Evolutionary conservation across 2,329 filamentous ascomycete genomes (phyloP), one percentile per base, ranked within the genome.

Genomic region (Fusarium sp.): DNA sequence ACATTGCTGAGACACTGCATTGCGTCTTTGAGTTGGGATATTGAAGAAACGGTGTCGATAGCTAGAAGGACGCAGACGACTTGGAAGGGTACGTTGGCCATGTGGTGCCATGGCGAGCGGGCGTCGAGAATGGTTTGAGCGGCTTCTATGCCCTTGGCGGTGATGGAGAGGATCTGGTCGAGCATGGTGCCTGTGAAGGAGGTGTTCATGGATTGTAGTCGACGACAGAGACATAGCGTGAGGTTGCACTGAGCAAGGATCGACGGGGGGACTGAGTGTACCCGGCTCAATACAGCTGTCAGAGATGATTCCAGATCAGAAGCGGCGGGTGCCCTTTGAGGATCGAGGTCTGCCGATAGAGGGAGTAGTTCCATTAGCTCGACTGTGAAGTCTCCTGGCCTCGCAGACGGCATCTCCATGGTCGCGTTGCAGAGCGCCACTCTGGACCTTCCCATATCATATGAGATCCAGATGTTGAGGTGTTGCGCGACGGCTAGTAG

Each of bases 71-170:
- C 83, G 68, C 89, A 90, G 33, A 90, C 84, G 0, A 89, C 85
- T 63, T 90, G 89, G 69, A 91, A 91, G 0, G 89, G 89, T 0
- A 90, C 87, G 58, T 91, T 90, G 32, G 87, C 88, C 54, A 89
- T 85, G 66, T 91, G 89, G 73, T 90, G 89, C 89, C 89, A 91
- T 0, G 89, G 88, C 4, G 83, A 82, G 14, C 82, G 81, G 11
- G 80, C 79, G 3, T 83, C 81, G 1, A 87, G 80, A 76, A 90
- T 85, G 7, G 78, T 79, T 7, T 84, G 82, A 0, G 88, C 87
- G 0, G 87, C 86, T 25, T 82, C 80, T 11, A 90, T 83, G 0
- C 85, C 87, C 25, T 79, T 80, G 4, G 83, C 81, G 0, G 85
- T 83, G 4, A 90, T 80, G 0, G 79, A 80, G 4, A 90, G 83